These are phyloP conservation scores for Lactarius psammicola DNA, from an alignment of 768 basidiomycete species.

Conservation along the genomic window DNA sequence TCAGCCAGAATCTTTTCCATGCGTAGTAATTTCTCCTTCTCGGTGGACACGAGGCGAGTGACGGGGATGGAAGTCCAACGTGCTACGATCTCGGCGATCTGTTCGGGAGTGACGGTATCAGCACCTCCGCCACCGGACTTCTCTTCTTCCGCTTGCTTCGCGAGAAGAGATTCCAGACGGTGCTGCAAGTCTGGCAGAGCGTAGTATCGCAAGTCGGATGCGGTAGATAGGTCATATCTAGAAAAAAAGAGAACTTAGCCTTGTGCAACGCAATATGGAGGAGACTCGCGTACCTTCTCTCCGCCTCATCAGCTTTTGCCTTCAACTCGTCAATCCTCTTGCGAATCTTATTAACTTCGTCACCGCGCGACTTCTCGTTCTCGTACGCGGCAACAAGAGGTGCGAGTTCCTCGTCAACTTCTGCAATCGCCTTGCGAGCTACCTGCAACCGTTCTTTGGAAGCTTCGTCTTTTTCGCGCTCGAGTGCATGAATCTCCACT, in stretches of 20 bases:
- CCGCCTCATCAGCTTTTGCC: constrained; percentile 90
- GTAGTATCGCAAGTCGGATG: constrained; percentile 87
- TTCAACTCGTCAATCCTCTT: constrained; percentile 87
- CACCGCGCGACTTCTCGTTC: constrained; percentile 76
- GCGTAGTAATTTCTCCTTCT: constrained; percentile 82
- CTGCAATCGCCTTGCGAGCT: constrained; percentile 76
- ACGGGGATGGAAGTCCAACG: constrained; percentile 94
- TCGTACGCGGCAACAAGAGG: constrained; percentile 87
- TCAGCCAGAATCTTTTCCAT: constrained; percentile 82
- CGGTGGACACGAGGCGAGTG: constrained; percentile 78
- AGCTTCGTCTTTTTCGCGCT: constrained; percentile 86
- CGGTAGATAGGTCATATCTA: constrained; percentile 58
- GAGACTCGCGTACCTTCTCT: constrained; percentile 56
- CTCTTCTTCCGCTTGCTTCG: constrained; percentile 70
- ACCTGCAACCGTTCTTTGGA: constrained; percentile 77
- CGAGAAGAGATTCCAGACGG: constrained; percentile 68
- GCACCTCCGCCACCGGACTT: constrained; percentile 52
- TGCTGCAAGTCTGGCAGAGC: constrained; percentile 85
- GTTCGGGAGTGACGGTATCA: constrained; percentile 79
- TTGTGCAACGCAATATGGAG: not conserved
- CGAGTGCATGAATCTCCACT: constrained; percentile 92
- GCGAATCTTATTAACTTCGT: constrained; percentile 74
- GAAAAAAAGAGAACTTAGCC: constrained; percentile 24
- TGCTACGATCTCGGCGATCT: constrained; percentile 92
- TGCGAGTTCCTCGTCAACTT: constrained; percentile 79